Evolutionary conservation across 1,139 yeast species (phyloP).

Genomic region (Pneumocystis oryctolagi): DNA sequence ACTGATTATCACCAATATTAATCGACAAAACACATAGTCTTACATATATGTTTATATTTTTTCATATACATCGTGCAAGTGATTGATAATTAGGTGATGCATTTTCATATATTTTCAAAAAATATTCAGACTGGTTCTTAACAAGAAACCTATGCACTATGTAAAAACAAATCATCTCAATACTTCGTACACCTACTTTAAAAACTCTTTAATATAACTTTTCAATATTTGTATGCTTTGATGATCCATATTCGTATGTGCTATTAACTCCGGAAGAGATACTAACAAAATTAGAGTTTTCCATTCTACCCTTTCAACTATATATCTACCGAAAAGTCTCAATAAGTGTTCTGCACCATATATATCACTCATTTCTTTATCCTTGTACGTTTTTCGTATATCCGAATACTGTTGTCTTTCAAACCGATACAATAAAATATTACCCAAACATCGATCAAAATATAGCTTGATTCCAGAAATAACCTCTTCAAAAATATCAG

Average conservation of each 20-base stretch:
- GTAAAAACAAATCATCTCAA: background rate
- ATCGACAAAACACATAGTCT: background rate
- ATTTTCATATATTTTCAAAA: constrained; percentile 34
- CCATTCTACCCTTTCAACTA: background rate
- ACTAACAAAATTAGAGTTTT: constrained; percentile 28
- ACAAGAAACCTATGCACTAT: constrained; percentile 22
- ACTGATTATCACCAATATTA: constrained; percentile 18
- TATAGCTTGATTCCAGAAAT: constrained; percentile 55
- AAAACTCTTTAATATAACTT: constrained; percentile 39
- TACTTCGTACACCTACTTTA: constrained; percentile 24
- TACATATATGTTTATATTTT: background rate
- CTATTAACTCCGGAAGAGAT: constrained; percentile 63
- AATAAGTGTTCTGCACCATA: constrained; percentile 41
- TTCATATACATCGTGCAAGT: constrained; percentile 18
- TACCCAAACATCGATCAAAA: constrained; percentile 61
- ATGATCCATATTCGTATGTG: constrained; percentile 68
- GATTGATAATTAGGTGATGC: constrained; percentile 54
- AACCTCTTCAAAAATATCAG: constrained; percentile 51
- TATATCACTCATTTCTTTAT: constrained; percentile 30
- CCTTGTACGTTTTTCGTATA: constrained; percentile 30
- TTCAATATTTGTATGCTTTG: constrained; percentile 48
- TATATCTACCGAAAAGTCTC: constrained; percentile 11
- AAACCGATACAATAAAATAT: constrained; percentile 60
- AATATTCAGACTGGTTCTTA: constrained; percentile 34
- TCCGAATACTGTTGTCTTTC: constrained; percentile 72